Evolutionary conservation across 1,284 basidiomycete genomes (phyloP), one percentile per base, ranked within the genome.

Genomic region (Boletus sp.): DNA sequence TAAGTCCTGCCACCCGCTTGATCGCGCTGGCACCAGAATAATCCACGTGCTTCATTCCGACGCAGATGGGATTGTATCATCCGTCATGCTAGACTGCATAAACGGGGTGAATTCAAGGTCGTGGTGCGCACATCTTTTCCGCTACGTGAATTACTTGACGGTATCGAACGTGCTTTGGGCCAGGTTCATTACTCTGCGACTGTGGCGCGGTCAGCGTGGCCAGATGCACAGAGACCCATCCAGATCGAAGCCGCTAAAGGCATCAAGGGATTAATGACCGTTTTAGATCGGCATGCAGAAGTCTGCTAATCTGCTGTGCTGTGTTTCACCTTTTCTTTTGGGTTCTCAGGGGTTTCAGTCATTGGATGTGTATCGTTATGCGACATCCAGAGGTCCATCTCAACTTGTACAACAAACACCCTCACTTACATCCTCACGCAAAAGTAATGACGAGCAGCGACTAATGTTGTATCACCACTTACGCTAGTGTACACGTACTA

Each of bases 1-100:
- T 68, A 41, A 48, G 68, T 49, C 40, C 41, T 41, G 46, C 44
- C n/a, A n/a, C 49, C 44, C 41, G 10, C 39, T 49, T 43, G 60
- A 51, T 60, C 46, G 40, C n/a, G n/a, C n/a, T n/a, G n/a, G n/a
- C 35, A 45, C 50, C 52, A 52, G 14, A 50, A 48, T 51, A 50
- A 61, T 57, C 26, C 51, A 55, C 43, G 10, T 16, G 17, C 19
- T 44, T 43, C 51, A 46, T 57, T 50, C 51, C 46, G 36, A 44
- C 48, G 27, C 40, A 70, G 69, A 55, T 68, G 66, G 69, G 58
- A 67, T 38, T 70, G 68, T 46, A 58, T 60, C 34, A 68, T 68
- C 38, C 65, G 62, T 41, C 55, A 68, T 38, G 44, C 67, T 34
- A 59, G 41, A 37, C 57, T 58, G 43, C 66, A 56, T 35, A 67